Percentiles rank a stretch among this genome's conserved stretches.
Conservation (phyloP, 2,329 filamentous ascomycete genomes). For the Apiospora marii region DNA sequence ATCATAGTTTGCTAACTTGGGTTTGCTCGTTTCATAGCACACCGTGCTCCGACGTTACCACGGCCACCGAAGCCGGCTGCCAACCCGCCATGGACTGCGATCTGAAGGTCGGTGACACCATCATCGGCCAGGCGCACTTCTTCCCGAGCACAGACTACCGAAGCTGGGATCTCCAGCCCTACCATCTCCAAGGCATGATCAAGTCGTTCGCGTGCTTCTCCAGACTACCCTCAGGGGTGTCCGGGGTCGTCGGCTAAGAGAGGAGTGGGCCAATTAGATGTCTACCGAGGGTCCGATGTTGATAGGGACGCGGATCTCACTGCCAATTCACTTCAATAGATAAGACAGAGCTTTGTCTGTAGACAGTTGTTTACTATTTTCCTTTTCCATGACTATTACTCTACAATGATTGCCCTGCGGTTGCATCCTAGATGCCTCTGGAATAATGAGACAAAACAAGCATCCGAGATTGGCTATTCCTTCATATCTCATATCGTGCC, state of each 20-base stretch:
- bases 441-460: no score
- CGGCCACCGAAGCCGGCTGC: neutral
- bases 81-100: neutral
- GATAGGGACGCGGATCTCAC: no score
- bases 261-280: no score
- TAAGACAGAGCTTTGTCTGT: no score
- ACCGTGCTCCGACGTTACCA: neutral
- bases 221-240: neutral
- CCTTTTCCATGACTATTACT: no score
- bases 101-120: neutral
- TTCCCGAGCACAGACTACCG: neutral
- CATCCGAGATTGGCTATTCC: no score
- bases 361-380: no score
- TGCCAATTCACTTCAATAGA: no score
- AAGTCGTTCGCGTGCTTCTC: conserved; percentile 5
- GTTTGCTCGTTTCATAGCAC: neutral
- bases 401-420: no score
- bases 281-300: no score
- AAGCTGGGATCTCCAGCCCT: neutral
- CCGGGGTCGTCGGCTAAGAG: neutral
- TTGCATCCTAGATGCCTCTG: no score
- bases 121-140: neutral
- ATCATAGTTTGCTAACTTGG: neutral
- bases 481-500: no score
- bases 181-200: neutral